Percentiles rank a stretch among this genome's conserved stretches.
Evolutionary conservation across 176 grass and related monocot genomes (phyloP).

Genomic region (Coix lacrymajobi): DNA sequence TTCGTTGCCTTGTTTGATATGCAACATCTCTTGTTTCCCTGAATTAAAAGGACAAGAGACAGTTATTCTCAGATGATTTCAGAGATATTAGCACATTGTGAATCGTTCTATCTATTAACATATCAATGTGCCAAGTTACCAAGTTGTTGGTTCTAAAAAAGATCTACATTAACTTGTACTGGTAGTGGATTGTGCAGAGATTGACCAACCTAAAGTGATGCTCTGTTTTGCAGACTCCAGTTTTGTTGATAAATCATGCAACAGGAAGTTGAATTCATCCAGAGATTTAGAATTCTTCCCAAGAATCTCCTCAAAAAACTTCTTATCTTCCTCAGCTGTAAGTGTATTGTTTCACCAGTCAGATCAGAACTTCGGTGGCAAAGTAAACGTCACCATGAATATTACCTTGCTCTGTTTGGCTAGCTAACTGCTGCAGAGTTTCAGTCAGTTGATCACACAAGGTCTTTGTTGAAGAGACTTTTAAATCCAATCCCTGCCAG

Average conservation of each 20-base stretch:
- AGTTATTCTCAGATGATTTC: not conserved
- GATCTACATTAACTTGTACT: constrained; percentile 1
- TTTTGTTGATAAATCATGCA: no score
- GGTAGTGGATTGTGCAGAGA: not conserved
- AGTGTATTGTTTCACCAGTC: constrained; percentile 29
- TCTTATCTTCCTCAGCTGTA: constrained; percentile 79
- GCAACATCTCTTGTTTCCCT: constrained; percentile 63
- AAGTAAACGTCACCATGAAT: no score
- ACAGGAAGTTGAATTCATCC: constrained; percentile 52
- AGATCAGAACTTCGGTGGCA: constrained; percentile 17
- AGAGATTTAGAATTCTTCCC: constrained; percentile 63
- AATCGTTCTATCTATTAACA: no score
- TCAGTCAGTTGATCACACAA: no score
- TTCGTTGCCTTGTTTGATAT: constrained; percentile 71
- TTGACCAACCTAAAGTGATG: constrained; percentile 43
- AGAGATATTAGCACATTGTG: not conserved
- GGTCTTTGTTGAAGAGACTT: no score
- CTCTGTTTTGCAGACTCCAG: constrained; percentile 52
- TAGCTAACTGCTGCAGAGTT: no score
- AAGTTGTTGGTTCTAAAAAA: constrained; percentile 4
- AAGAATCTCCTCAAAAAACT: constrained; percentile 58
- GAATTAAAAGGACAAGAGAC: constrained; percentile 11
- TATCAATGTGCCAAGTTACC: not conserved
- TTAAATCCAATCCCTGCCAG: no score
- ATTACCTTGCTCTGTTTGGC: no score